Evolutionary conservation across 495 filamentous ascomycete species (phyloP).

Genomic region (Penicillium waksmanii): DNA sequence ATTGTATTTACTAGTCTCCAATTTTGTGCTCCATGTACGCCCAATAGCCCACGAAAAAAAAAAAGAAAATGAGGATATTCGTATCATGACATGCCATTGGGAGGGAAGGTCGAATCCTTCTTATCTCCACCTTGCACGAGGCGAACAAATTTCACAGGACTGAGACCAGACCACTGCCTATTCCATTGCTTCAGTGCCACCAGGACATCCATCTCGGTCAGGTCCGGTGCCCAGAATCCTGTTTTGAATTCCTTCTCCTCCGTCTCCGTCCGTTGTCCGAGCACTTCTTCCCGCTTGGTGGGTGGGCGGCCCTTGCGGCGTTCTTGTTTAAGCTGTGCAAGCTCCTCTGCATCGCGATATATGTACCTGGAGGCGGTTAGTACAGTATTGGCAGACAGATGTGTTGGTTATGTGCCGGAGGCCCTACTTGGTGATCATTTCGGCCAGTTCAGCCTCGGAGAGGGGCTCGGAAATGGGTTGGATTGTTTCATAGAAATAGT

Average conservation of each 20-base stretch:
- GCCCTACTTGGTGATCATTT: slow-evolving; percentile 64
- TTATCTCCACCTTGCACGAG: slow-evolving; percentile 59
- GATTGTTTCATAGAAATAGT: slow-evolving; percentile 70
- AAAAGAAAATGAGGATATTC: slow-evolving; percentile 15
- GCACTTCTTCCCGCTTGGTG: slow-evolving; percentile 72
- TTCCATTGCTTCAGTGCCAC: slow-evolving; percentile 61
- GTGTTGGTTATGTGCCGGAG: not conserved
- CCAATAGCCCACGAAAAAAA: slow-evolving; percentile 27
- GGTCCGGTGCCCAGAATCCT: slow-evolving; percentile 78
- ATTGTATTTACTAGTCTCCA: not conserved
- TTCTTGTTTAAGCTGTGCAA: slow-evolving; percentile 70
- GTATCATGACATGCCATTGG: slow-evolving; percentile 60
- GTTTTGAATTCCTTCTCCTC: slow-evolving; percentile 82
- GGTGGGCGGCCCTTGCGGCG: slow-evolving; percentile 82
- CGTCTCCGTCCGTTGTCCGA: slow-evolving; percentile 67
- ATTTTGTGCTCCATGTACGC: slow-evolving; percentile 30
- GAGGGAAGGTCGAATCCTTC: slow-evolving; percentile 67
- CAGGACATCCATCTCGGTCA: slow-evolving; percentile 58
- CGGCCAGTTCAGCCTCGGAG: slow-evolving; percentile 59
- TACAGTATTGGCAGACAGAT: not conserved
- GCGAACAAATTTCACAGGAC: slow-evolving; percentile 63
- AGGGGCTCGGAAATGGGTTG: slow-evolving; percentile 58
- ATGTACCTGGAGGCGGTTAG: slow-evolving; percentile 61
- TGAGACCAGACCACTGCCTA: slow-evolving; percentile 62
- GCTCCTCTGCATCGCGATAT: slow-evolving; percentile 75